phyloP scores from a whole-genome alignment of 148 eudicot genomes.

The Rhododendron kiyosumense region DNA sequence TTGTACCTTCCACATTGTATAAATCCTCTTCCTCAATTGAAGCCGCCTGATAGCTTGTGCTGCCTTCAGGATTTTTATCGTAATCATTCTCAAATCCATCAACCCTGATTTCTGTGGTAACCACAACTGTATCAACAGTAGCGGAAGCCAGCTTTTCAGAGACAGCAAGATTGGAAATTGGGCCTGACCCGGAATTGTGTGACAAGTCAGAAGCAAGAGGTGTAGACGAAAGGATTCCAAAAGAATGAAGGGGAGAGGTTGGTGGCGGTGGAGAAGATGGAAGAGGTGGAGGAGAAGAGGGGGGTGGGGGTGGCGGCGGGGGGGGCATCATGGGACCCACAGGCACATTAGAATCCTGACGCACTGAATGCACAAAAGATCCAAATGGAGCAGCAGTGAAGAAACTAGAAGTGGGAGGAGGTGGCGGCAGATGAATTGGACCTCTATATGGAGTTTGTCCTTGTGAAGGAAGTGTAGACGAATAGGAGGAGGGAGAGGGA shows the following conservation, averaged over 20 bases:
- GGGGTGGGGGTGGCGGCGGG: constrained; percentile 34
- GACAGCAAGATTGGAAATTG: constrained; percentile 13
- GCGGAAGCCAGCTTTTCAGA: constrained; percentile 11
- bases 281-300: constrained; percentile 39
- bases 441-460: constrained; percentile 28
- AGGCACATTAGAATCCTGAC: constrained; percentile 15
- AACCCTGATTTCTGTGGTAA: constrained; percentile 9
- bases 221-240: constrained; percentile 12
- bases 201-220: constrained; percentile 17
- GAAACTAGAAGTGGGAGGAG: constrained; percentile 30
- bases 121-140: constrained; percentile 17
- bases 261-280: constrained; percentile 31
- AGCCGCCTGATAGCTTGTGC: background rate
- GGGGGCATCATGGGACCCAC: constrained; percentile 32
- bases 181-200: constrained; percentile 14
- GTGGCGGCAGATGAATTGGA: constrained; percentile 27
- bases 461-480: constrained; percentile 22
- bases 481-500: background rate
- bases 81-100: constrained; percentile 13
- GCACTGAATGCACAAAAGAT: constrained; percentile 20
- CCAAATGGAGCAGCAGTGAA: constrained; percentile 25
- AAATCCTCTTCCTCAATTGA: constrained; percentile 12
- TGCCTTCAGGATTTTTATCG: constrained; percentile 2
- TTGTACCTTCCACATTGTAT: constrained; percentile 7
- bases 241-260: constrained; percentile 13